Evolutionary conservation across 306 rosid species (phyloP).

Genomic region (Quercus glauca): DNA sequence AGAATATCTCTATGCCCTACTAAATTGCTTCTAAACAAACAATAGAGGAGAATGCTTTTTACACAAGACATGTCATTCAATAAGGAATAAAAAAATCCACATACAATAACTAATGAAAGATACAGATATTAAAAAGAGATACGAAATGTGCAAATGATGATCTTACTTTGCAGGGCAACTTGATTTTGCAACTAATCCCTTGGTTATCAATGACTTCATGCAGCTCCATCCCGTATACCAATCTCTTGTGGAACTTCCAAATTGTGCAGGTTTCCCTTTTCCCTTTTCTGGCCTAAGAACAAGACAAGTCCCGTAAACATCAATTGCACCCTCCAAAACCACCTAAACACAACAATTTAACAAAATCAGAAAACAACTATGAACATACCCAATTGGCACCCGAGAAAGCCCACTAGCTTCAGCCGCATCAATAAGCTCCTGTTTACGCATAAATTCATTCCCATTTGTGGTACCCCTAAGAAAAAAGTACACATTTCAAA

Average conservation of each 20-base stretch:
- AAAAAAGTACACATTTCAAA: slow-evolving; percentile 15
- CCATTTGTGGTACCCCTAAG: slow-evolving; percentile 70
- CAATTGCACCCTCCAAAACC: slow-evolving; percentile 2
- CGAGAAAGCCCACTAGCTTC: slow-evolving; percentile 95
- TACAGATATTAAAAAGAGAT: neutral
- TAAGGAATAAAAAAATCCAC: slow-evolving; percentile 2
- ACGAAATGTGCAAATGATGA: slow-evolving; percentile 4
- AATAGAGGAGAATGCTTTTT: neutral
- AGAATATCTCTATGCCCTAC: neutral
- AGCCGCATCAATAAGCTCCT: slow-evolving; percentile 87
- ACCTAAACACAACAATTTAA: slow-evolving; percentile 1
- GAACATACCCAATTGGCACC: slow-evolving; percentile 68
- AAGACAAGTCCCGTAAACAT: slow-evolving; percentile 18
- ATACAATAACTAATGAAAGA: slow-evolving; percentile 11
- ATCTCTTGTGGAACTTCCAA: slow-evolving; percentile 65
- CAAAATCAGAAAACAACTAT: neutral
- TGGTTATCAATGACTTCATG: slow-evolving; percentile 76
- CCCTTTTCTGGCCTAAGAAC: slow-evolving; percentile 79
- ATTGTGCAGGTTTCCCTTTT: slow-evolving; percentile 65
- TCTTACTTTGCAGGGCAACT: slow-evolving; percentile 91
- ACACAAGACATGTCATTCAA: slow-evolving; percentile 10
- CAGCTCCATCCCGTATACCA: slow-evolving; percentile 96
- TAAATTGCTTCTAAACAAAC: neutral
- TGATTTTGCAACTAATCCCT: slow-evolving; percentile 82
- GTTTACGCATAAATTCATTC: slow-evolving; percentile 83